phyloP scores from a whole-genome alignment of 257 asterid genomes.

The Nicotiana knightiana region DNA sequence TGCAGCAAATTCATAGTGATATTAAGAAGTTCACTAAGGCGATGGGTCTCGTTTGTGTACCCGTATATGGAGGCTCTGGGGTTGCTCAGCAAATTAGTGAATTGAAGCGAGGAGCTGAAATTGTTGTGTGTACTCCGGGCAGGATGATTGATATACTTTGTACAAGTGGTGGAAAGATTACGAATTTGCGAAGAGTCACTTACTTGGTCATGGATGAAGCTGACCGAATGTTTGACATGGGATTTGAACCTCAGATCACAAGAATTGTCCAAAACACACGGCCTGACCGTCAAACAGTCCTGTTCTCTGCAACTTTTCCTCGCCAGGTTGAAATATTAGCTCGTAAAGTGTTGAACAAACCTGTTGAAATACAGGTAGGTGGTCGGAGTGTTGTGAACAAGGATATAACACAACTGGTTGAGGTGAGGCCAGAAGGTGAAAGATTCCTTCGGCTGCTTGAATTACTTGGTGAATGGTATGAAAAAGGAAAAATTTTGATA shows the following conservation, averaged over 20 bases:
- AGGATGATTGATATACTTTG: slow-evolving; percentile 91
- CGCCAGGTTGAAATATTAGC: slow-evolving; percentile 89
- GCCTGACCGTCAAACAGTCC: slow-evolving; percentile 88
- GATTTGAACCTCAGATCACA: slow-evolving; percentile 91
- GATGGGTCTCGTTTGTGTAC: slow-evolving; percentile 73
- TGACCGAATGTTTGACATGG: slow-evolving; percentile 95
- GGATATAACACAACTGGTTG: slow-evolving; percentile 81
- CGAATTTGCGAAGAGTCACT: slow-evolving; percentile 84
- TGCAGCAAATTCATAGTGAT: slow-evolving; percentile 81
- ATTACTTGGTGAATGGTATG: slow-evolving; percentile 83
- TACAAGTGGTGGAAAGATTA: slow-evolving; percentile 83
- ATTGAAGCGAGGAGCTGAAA: slow-evolving; percentile 84
- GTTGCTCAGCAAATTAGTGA: slow-evolving; percentile 93
- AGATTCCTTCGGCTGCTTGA: slow-evolving; percentile 71
- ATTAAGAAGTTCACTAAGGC: slow-evolving; percentile 68
- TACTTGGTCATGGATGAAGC: slow-evolving; percentile 96
- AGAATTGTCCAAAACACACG: slow-evolving; percentile 82
- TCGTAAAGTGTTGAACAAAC: slow-evolving; percentile 79
- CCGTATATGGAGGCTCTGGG: slow-evolving; percentile 92
- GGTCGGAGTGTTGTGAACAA: slow-evolving; percentile 95
- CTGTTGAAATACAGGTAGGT: slow-evolving; percentile 84
- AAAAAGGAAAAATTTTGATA: slow-evolving; percentile 73
- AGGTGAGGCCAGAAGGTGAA: slow-evolving; percentile 85
- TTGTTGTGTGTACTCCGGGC: slow-evolving; percentile 93
- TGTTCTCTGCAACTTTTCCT: slow-evolving; percentile 91